Conservation (phyloP, 2,329 filamentous ascomycete species). For the Xylariaceae sp. region DNA sequence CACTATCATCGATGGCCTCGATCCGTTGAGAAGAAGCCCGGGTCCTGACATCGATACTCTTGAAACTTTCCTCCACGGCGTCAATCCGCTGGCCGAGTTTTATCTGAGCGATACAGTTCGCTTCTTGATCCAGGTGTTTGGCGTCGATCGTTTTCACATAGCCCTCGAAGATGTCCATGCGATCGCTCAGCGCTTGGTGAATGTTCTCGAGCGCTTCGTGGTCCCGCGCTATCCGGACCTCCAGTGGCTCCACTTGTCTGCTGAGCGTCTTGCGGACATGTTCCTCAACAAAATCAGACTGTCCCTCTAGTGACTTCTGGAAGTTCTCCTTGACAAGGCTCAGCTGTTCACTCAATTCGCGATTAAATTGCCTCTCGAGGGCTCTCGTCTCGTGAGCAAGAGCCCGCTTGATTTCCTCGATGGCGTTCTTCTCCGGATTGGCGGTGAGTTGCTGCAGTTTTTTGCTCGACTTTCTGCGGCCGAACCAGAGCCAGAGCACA, state of each 20-base stretch:
- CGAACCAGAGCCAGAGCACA: slow-evolving; percentile 15
- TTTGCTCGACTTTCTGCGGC: slow-evolving; percentile 7
- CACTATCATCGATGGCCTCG: slow-evolving; percentile 27
- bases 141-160: slow-evolving; percentile 25
- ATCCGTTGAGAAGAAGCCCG: slow-evolving; percentile 23
- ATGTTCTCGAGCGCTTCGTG: slow-evolving; percentile 25
- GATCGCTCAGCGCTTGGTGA: slow-evolving; percentile 22
- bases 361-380: slow-evolving; percentile 18
- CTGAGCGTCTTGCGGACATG: slow-evolving; percentile 23
- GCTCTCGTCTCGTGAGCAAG: slow-evolving; percentile 18
- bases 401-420: slow-evolving; percentile 16
- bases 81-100: slow-evolving; percentile 24
- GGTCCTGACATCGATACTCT: slow-evolving; percentile 21
- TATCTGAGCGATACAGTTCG: slow-evolving; percentile 22
- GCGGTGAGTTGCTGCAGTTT: neutral
- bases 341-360: slow-evolving; percentile 14
- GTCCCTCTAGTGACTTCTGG: slow-evolving; percentile 16
- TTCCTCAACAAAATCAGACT: slow-evolving; percentile 20
- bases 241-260: slow-evolving; percentile 24
- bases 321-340: slow-evolving; percentile 21
- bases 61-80: slow-evolving; percentile 19
- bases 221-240: slow-evolving; percentile 26
- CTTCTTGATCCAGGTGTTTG: slow-evolving; percentile 29
- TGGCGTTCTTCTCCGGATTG: slow-evolving; percentile 12
- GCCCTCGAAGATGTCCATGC: slow-evolving; percentile 25